These are phyloP conservation scores for Urochloa ruziziensis DNA, from an alignment of 176 grass and related monocot genomes.

Conservation along the genomic window DNA sequence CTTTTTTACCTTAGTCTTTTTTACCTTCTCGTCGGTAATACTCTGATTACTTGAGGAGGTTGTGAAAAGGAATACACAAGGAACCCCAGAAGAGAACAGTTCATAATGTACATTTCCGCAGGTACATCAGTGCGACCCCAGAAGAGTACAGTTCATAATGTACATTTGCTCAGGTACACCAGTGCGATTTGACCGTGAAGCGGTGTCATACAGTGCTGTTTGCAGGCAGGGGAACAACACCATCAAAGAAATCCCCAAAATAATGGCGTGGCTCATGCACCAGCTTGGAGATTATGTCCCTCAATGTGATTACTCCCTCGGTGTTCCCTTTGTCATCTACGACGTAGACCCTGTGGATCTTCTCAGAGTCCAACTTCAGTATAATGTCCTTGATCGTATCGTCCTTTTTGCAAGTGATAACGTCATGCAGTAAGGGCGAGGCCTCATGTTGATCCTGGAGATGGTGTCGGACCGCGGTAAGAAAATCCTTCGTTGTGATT, in stretches of 20 bases:
- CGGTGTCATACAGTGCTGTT: slow-evolving; percentile 67
- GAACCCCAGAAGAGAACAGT: background rate
- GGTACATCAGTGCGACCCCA: background rate
- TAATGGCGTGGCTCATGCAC: slow-evolving; percentile 88
- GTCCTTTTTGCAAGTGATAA: slow-evolving; percentile 66
- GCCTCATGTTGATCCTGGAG: slow-evolving; percentile 67
- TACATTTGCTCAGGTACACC: slow-evolving; percentile 12
- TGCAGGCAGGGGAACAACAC: slow-evolving; percentile 72
- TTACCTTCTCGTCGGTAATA: background rate
- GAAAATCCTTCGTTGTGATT: slow-evolving; percentile 82
- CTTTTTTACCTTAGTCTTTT: background rate
- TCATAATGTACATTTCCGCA: slow-evolving; percentile 30
- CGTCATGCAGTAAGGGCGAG: slow-evolving; percentile 55
- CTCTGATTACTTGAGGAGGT: background rate
- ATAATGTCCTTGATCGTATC: slow-evolving; percentile 77
- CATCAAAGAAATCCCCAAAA: slow-evolving; percentile 96
- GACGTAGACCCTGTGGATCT: slow-evolving; percentile 90
- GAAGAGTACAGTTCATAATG: slow-evolving; percentile 10
- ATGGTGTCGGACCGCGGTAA: slow-evolving; percentile 53
- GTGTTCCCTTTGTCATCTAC: slow-evolving; percentile 51
- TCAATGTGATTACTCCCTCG: slow-evolving; percentile 81
- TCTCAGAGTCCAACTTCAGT: slow-evolving; percentile 70
- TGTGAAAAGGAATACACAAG: background rate
- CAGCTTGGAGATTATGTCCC: slow-evolving; percentile 97
- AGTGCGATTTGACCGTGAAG: background rate